Conservation (phyloP, 306 rosid species). For the Cucumis melo region DNA sequence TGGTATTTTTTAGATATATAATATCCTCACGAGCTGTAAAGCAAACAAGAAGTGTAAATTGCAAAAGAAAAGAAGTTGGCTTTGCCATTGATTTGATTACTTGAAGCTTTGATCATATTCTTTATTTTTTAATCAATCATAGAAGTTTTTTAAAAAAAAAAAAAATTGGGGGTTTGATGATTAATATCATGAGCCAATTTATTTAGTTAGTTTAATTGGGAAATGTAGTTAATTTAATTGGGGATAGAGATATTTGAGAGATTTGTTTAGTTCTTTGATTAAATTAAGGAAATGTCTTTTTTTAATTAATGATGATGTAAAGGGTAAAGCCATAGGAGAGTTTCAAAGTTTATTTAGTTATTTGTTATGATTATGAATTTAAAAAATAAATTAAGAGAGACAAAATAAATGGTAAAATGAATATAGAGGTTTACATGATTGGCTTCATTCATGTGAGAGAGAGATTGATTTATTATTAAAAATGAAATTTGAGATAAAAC, state of each 20-base stretch:
- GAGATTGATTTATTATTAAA: too few relatives aligned
- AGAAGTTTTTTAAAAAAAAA: not conserved
- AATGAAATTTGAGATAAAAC: too few relatives aligned
- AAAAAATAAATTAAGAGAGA: too few relatives aligned
- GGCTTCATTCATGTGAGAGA: too few relatives aligned
- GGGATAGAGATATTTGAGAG: not conserved
- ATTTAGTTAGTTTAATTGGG: not conserved
- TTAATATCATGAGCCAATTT: not conserved
- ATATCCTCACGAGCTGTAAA: too few relatives aligned
- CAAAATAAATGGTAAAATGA: too few relatives aligned
- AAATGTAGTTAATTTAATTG: not conserved
- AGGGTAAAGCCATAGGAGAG: not conserved
- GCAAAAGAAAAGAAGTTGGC: constrained; percentile 10
- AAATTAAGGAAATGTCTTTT: not conserved
- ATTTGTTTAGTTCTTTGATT: not conserved
- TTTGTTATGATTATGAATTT: too few relatives aligned
- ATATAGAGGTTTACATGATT: too few relatives aligned
- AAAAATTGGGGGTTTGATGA: not conserved
- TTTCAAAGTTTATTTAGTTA: not conserved
- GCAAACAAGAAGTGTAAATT: constrained; percentile 13
- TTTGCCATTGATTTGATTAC: not conserved
- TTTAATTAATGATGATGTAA: not conserved
- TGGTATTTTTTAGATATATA: too few relatives aligned
- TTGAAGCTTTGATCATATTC: not conserved
- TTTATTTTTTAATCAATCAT: not conserved